Evolutionary conservation across 208 protist species (phyloP).

Genomic region (Acanthamoeba lenticulata): DNA sequence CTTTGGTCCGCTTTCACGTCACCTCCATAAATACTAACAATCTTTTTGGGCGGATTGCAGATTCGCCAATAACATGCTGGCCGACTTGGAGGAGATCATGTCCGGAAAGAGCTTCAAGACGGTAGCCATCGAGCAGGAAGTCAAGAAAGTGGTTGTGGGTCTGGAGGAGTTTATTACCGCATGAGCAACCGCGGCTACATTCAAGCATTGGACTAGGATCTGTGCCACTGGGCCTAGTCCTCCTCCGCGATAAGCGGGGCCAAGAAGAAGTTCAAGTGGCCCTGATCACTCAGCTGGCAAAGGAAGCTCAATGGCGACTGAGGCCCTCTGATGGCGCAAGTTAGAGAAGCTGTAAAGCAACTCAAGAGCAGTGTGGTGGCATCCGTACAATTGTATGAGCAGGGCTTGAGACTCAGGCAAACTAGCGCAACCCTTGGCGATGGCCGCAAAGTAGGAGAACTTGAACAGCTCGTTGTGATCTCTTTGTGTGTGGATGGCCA

Average conservation of each 20-base stretch:
- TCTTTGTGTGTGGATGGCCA: neutral
- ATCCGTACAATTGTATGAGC: neutral
- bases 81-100: conserved; percentile 16
- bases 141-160: neutral
- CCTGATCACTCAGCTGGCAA: neutral
- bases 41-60: neutral
- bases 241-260: neutral
- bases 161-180: neutral
- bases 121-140: neutral
- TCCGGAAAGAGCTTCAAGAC: conserved; percentile 22
- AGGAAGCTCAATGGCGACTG: conserved; percentile 23
- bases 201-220: too few species aligned
- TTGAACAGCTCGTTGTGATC: conserved; percentile 30
- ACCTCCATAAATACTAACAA: neutral
- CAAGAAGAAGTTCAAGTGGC: conserved; percentile 46
- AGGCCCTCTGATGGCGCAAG: neutral
- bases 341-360: neutral
- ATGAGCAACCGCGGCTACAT: too few species aligned
- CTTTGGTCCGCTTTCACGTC: neutral
- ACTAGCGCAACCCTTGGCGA: conserved; percentile 40
- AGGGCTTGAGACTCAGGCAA: conserved; percentile 11
- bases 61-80: conserved; percentile 45
- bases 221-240: too few species aligned
- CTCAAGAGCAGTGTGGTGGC: neutral
- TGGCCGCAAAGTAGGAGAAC: conserved; percentile 17